Evolutionary conservation across 805 yeast genomes (phyloP), one percentile per base, ranked within the genome.

Genomic region (Kuraishia molischiana): DNA sequence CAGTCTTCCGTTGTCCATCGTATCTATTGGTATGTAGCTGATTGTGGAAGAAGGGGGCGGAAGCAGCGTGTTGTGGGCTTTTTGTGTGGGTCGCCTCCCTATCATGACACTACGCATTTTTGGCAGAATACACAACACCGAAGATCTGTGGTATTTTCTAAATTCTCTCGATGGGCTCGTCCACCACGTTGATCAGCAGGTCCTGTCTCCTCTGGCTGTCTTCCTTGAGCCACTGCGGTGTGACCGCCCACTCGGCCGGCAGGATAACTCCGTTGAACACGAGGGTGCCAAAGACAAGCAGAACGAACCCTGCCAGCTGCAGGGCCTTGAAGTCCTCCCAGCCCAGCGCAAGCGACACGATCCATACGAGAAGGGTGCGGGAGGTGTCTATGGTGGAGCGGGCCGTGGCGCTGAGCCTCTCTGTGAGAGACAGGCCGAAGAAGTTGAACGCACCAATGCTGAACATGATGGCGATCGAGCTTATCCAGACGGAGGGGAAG

Each of bases 381-480:
- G 83, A 78, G 0, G 87, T 78, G 50, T 84, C 94, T 36, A 84
- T 72, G 2, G 92, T 84, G 18, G 86, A 77, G 50, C 92, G 66
- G 2, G 89, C 69, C 1, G 94, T 83, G 24, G 94, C 92, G 37
- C 82, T 77, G 35, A 83, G 52, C 34, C 60, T 58, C 36, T 72
- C 66, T 2, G 94, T 84, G 29, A 84, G 60, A 6, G 85, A 68
- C 29, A 82, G 69, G 2, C 94, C 94, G 48, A 77, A 77, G 54
- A 67, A 78, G 56, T 84, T 84, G 68, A 84, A 84, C 4, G 69
- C 48, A 2, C 86, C 74, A 43, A 84, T 83, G 6, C 83, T 79
- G 2, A 78, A 36, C 90, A 84, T 81, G 43, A 82, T 81, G 32
- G 71, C 59, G 2, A 80, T 17, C 2, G 87, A 77, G 5, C 81